These are phyloP conservation scores for Plasmodium falciparum DNA, from an alignment of 169 alveolate genomes.

Conservation along the genomic window DNA sequence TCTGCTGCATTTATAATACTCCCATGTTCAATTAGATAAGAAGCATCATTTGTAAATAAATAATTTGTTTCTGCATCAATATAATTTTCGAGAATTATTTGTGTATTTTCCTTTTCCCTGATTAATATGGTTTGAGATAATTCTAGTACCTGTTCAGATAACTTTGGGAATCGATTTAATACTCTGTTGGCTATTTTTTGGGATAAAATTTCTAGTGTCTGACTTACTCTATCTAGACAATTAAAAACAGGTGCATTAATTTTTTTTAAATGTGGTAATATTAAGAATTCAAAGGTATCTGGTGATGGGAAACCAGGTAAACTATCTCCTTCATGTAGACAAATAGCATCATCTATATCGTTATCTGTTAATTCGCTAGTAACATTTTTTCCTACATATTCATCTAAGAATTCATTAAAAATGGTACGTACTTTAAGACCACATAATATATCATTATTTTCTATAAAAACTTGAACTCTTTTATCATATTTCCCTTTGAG, in stretches of 20 bases:
- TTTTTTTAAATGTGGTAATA: constrained; percentile 95
- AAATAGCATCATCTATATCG: constrained; percentile 97
- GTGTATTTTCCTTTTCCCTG: constrained; percentile 93
- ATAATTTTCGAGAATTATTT: constrained; percentile 89
- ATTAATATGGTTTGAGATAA: constrained; percentile 88
- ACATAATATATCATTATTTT: constrained; percentile 86
- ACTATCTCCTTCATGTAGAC: constrained; percentile 98
- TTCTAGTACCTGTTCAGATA: constrained; percentile 92
- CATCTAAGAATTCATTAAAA: constrained; percentile 94
- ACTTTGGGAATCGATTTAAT: constrained; percentile 93
- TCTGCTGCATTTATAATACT: constrained; percentile 79
- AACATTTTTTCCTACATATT: constrained; percentile 86
- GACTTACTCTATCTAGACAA: constrained; percentile 86
- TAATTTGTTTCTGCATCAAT: constrained; percentile 94
- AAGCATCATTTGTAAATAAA: constrained; percentile 95
- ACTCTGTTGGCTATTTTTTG: constrained; percentile 93
- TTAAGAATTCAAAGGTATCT: constrained; percentile 96
- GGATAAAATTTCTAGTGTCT: constrained; percentile 91
- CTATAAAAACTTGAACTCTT: constrained; percentile 88
- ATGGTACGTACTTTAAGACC: constrained; percentile 91
- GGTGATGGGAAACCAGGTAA: constrained; percentile 99
- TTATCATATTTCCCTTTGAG: constrained; percentile 96
- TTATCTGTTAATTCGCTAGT: constrained; percentile 92
- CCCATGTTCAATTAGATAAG: constrained; percentile 90
- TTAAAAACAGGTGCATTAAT: constrained; percentile 83